phyloP scores from a whole-genome alignment of 2,329 filamentous ascomycete species.

The Hypoxylon sp. region DNA sequence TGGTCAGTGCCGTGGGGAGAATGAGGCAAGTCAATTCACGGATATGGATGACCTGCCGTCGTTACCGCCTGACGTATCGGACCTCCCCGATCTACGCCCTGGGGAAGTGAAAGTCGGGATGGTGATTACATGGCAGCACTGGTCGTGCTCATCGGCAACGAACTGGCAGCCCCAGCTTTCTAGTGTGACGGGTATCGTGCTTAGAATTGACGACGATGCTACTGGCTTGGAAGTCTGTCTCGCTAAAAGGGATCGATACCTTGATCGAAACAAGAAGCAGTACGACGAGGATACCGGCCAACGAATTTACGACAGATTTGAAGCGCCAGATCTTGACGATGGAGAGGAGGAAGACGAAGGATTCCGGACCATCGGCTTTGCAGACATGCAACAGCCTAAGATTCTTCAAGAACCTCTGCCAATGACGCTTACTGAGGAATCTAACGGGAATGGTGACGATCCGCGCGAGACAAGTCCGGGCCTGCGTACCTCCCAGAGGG shows the following conservation, averaged over 20 bases:
- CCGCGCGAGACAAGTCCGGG: background rate
- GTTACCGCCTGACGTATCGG: conserved; percentile 64
- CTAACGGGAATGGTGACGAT: background rate
- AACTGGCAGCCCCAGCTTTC: conserved; percentile 72
- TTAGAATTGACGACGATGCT: conserved; percentile 61
- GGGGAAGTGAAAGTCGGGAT: conserved; percentile 64
- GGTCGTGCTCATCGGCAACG: conserved; percentile 66
- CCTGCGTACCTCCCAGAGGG: background rate
- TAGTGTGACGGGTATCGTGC: conserved; percentile 71
- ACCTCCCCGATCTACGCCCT: conserved; percentile 59
- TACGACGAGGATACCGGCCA: conserved; percentile 74
- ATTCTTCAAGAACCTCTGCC: conserved; percentile 60
- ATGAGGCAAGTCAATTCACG: conserved; percentile 55
- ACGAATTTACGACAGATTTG: conserved; percentile 79
- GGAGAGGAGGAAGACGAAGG: conserved; percentile 66
- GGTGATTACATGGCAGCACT: conserved; percentile 73
- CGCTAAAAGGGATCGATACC: conserved; percentile 71
- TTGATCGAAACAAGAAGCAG: conserved; percentile 62
- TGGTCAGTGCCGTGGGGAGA: conserved; percentile 42
- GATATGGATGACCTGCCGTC: conserved; percentile 67
- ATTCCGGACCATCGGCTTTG: conserved; percentile 64
- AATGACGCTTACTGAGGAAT: conserved; percentile 7
- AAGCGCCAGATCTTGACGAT: conserved; percentile 71
- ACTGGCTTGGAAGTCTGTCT: conserved; percentile 66
- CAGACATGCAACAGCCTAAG: conserved; percentile 72